These are phyloP conservation scores for Plasmodium gallinaceum DNA, from an alignment of 169 alveolate species.

Conservation along the genomic window DNA sequence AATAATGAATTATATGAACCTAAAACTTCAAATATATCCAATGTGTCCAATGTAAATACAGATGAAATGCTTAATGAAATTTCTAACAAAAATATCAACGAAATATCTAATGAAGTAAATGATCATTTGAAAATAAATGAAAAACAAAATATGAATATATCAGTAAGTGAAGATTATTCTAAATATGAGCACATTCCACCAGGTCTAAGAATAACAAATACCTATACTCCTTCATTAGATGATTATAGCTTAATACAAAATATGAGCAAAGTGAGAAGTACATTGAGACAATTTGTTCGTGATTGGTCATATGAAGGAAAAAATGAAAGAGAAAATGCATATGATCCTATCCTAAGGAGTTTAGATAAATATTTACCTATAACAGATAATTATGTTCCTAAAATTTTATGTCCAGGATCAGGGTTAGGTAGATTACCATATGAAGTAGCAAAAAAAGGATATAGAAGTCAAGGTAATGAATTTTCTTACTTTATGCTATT, in stretches of 20 bases:
- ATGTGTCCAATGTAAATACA: not conserved
- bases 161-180: not conserved
- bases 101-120: not conserved
- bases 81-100: not conserved
- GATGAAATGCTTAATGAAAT: not conserved
- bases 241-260: constrained; percentile 46
- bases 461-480: constrained; percentile 98
- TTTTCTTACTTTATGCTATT: constrained; percentile 97
- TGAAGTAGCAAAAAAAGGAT: constrained; percentile 96
- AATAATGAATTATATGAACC: no score
- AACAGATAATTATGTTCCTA: constrained; percentile 80
- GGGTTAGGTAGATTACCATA: constrained; percentile 98
- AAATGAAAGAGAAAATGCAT: constrained; percentile 94
- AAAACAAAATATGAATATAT: not conserved
- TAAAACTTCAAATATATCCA: no score
- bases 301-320: constrained; percentile 97
- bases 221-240: constrained; percentile 37
- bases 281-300: constrained; percentile 95
- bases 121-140: not conserved
- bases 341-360: constrained; percentile 93
- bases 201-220: constrained; percentile 33
- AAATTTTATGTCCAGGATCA: constrained; percentile 96
- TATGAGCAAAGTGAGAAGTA: constrained; percentile 89
- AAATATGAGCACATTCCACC: constrained; percentile 50
- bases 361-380: constrained; percentile 88